A percentile compares a stretch with the other conserved stretches of the same genome.
These are phyloP conservation scores for Endothia cerciana DNA, from an alignment of 2,329 filamentous ascomycete species.

Conservation along the genomic window DNA sequence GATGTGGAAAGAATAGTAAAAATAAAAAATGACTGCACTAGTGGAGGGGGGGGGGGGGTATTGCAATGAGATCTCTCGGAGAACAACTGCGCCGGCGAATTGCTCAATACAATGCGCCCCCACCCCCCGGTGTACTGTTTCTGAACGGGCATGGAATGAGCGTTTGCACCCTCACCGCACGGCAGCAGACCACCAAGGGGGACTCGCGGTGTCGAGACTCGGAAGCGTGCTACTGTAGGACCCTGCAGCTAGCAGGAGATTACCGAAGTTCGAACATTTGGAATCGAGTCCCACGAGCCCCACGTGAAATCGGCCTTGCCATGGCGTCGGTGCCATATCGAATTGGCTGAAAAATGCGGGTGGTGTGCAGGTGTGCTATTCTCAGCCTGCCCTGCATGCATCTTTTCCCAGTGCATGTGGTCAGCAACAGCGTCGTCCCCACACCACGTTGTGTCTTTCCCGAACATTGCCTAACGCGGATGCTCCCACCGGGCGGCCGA, in stretches of 20 bases:
- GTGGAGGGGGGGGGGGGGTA: neutral
- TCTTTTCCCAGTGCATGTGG: neutral
- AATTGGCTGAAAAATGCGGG: neutral
- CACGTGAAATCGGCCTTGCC: neutral
- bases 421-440: neutral
- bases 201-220: neutral
- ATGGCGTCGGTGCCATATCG: neutral
- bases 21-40: neutral
- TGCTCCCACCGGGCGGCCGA: neutral
- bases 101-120: too few relatives aligned
- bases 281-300: neutral
- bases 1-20: neutral
- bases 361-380: conserved; percentile 7
- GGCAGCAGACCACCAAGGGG: too few relatives aligned
- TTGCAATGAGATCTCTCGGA: neutral
- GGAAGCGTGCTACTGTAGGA: neutral
- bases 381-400: conserved; percentile 8
- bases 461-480: conserved; percentile 6
- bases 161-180: too few relatives aligned
- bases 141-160: too few relatives aligned
- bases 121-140: neutral
- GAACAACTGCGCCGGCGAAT: neutral
- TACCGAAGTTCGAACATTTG: neutral
- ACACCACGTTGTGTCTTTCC: conserved; percentile 4
- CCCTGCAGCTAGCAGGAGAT: neutral